Percentiles rank a stretch among this genome's conserved stretches.
Conservation (phyloP, 257 asterid species). For the Fraxinus anomala region DNA sequence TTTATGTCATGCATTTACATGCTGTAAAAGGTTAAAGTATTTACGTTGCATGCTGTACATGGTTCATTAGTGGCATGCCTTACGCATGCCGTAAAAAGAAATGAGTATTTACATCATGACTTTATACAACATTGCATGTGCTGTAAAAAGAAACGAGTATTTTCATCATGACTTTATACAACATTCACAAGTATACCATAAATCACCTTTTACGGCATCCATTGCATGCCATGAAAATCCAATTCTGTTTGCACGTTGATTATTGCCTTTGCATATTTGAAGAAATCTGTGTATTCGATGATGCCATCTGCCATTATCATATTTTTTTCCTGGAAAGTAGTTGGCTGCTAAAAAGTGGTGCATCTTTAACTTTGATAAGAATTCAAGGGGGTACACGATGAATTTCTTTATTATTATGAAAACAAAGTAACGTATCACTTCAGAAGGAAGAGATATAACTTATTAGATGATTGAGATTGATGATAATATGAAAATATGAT, state of each 20-base stretch:
- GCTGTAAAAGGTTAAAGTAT: too few species aligned
- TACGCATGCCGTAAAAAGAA: too few species aligned
- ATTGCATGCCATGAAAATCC: too few species aligned
- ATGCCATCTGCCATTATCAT: background rate
- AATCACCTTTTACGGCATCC: too few species aligned
- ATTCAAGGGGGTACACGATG: background rate
- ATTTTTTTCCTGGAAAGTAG: background rate
- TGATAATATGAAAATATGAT: background rate
- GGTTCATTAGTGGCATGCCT: too few species aligned
- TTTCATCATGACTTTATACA: too few species aligned
- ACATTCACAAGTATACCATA: too few species aligned
- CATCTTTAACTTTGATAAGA: background rate
- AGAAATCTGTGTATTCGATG: background rate
- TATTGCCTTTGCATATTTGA: background rate
- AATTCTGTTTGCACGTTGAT: constrained; percentile 30
- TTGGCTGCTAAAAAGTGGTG: background rate
- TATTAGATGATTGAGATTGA: background rate
- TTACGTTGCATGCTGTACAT: too few species aligned
- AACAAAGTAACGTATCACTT: background rate
- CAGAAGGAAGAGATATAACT: background rate
- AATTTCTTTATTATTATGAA: background rate
- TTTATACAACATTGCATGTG: too few species aligned
- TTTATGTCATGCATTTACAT: too few species aligned
- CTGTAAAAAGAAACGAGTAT: too few species aligned
- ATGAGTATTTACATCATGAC: too few species aligned